Evolutionary conservation across 2,329 filamentous ascomycete genomes (phyloP).

Genomic region (Fusarium drepaniforme): DNA sequence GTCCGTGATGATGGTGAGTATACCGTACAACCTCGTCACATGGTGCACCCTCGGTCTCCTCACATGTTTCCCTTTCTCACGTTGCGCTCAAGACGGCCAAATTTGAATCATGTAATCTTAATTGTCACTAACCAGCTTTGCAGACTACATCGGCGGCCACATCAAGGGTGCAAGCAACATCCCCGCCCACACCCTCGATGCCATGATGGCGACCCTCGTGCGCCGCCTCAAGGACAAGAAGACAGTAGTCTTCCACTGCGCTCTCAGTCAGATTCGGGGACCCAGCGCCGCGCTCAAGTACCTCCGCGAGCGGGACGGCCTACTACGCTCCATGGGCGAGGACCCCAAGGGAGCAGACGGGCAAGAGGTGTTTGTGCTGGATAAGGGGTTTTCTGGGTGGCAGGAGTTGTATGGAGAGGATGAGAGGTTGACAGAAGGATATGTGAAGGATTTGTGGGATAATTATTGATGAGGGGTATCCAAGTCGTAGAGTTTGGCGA

Average conservation of each 20-base stretch:
- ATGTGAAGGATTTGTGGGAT: conserved; percentile 86
- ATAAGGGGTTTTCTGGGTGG: conserved; percentile 89
- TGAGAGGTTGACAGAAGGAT: conserved; percentile 84
- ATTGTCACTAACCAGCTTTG: background rate
- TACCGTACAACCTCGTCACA: background rate
- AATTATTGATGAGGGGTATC: conserved; percentile 54
- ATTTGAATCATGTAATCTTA: background rate
- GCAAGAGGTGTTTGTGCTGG: conserved; percentile 85
- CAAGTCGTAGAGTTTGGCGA: background rate
- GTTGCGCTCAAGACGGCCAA: background rate
- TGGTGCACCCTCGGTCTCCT: background rate
- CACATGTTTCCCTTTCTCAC: background rate
- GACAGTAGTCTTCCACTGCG: conserved; percentile 94
- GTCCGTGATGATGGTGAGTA: conserved; percentile 83
- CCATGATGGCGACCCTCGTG: conserved; percentile 84
- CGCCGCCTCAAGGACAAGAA: conserved; percentile 82
- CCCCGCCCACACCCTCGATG: conserved; percentile 79
- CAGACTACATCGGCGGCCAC: conserved; percentile 92
- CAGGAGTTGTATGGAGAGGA: conserved; percentile 87
- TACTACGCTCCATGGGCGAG: conserved; percentile 50
- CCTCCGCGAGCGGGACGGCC: conserved; percentile 74
- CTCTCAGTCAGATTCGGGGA: conserved; percentile 89
- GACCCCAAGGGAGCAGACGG: conserved; percentile 64
- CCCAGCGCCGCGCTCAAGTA: conserved; percentile 88
- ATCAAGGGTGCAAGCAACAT: conserved; percentile 83